Evolutionary conservation across 2,329 filamentous ascomycete genomes (phyloP).

Genomic region (Tolypocladium tropicale): DNA sequence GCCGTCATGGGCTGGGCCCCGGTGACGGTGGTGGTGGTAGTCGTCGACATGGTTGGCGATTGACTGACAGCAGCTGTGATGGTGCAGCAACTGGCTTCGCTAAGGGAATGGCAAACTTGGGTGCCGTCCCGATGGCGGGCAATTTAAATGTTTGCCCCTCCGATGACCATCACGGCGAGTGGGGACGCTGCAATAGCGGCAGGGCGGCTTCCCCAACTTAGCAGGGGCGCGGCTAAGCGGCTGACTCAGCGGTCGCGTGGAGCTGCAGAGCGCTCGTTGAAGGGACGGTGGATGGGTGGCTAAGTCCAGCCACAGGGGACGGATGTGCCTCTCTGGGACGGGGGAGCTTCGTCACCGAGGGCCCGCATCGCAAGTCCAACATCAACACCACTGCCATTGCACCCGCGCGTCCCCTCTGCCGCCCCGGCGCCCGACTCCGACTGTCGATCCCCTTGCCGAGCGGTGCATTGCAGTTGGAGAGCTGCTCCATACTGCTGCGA

Average conservation of each 20-base stretch:
- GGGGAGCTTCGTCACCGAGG: slow-evolving; percentile 18
- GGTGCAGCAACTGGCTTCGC: not conserved
- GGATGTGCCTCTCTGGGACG: slow-evolving; percentile 9
- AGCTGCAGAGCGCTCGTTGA: too few species aligned
- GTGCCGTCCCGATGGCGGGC: not conserved
- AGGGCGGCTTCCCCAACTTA: not conserved
- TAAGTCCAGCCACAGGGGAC: not conserved
- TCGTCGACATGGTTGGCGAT: slow-evolving; percentile 8
- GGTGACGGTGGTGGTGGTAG: slow-evolving; percentile 26
- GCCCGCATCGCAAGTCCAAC: slow-evolving; percentile 1
- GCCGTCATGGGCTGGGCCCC: slow-evolving; percentile 63
- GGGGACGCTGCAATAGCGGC: not conserved
- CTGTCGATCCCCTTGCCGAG: not conserved
- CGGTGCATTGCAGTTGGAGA: not conserved
- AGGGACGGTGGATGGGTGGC: not conserved
- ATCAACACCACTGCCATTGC: not conserved
- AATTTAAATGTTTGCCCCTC: not conserved
- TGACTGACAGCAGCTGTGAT: not conserved
- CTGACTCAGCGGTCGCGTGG: not conserved
- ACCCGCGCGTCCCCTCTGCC: not conserved
- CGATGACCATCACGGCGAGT: not conserved
- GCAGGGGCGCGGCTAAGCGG: not conserved
- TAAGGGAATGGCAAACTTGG: not conserved
- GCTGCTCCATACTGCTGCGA: not conserved
- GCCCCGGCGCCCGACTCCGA: not conserved